These are phyloP conservation scores for Monosporascus sp. DNA, from an alignment of 2,329 filamentous ascomycete genomes.

Conservation along the genomic window DNA sequence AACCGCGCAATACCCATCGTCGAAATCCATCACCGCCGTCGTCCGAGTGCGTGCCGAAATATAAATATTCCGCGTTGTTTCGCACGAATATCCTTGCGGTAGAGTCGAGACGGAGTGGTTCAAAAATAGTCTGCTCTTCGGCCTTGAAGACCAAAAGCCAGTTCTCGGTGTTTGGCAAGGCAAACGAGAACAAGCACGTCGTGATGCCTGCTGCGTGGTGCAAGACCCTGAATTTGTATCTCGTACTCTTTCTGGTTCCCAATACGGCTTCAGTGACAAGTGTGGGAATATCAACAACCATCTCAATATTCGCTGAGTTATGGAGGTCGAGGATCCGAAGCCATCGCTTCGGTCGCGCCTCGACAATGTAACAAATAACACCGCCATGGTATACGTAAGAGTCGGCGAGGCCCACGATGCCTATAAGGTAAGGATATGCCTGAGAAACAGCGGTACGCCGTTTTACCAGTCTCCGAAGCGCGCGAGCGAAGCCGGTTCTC, in stretches of 20 bases:
- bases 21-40: conserved; percentile 48
- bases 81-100: conserved; percentile 61
- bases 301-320: conserved; percentile 41
- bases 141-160: conserved; percentile 52
- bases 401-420: conserved; percentile 54
- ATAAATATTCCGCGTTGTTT: conserved; percentile 56
- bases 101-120: conserved; percentile 37
- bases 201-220: conserved; percentile 54
- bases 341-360: conserved; percentile 28
- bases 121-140: conserved; percentile 33
- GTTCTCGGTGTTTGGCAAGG: conserved; percentile 30
- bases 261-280: conserved; percentile 33
- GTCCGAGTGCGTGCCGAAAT: conserved; percentile 60
- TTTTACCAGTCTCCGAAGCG: conserved; percentile 57
- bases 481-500: conserved; percentile 39
- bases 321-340: conserved; percentile 59
- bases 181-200: conserved; percentile 50
- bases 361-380: conserved; percentile 58
- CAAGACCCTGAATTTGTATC: conserved; percentile 48
- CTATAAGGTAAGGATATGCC: conserved; percentile 58
- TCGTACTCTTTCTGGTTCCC: conserved; percentile 29
- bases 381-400: conserved; percentile 60
- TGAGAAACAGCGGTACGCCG: conserved; percentile 54
- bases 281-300: conserved; percentile 48
- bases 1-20: conserved; percentile 59